These are phyloP conservation scores for Talaromyces amestolkiae DNA, from an alignment of 2,329 filamentous ascomycete species.

Conservation along the genomic window DNA sequence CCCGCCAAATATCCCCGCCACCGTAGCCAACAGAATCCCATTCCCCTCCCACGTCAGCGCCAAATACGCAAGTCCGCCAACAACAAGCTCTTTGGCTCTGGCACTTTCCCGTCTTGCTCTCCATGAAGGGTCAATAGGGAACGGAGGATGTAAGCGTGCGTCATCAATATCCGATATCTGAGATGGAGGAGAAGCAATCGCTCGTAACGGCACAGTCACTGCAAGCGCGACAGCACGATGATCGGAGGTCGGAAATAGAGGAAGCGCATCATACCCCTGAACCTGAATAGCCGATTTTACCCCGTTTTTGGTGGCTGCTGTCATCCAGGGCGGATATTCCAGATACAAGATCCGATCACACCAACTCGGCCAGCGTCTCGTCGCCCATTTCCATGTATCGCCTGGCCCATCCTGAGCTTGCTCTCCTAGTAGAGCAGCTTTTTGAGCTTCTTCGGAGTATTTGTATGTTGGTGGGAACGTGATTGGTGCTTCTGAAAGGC, in stretches of 20 bases:
- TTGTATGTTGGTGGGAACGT: slow-evolving; percentile 93
- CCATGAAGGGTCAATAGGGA: slow-evolving; percentile 59
- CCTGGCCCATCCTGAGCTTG: slow-evolving; percentile 25
- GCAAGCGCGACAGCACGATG: slow-evolving; percentile 80
- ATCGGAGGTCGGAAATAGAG: slow-evolving; percentile 78
- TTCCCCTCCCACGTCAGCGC: slow-evolving; percentile 49
- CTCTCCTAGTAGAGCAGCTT: slow-evolving; percentile 31
- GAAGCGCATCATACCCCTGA: slow-evolving; percentile 68
- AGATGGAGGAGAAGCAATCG: slow-evolving; percentile 36
- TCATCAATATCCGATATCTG: slow-evolving; percentile 28
- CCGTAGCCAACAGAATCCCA: slow-evolving; percentile 39
- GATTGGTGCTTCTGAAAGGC: slow-evolving; percentile 71
- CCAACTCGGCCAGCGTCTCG: slow-evolving; percentile 86
- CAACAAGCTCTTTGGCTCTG: slow-evolving; percentile 57
- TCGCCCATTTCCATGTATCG: slow-evolving; percentile 69
- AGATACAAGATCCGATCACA: slow-evolving; percentile 86
- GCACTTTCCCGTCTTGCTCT: slow-evolving; percentile 52
- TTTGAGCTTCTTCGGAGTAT: slow-evolving; percentile 55
- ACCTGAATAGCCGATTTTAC: slow-evolving; percentile 48
- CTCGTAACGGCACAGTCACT: slow-evolving; percentile 60
- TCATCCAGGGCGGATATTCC: slow-evolving; percentile 56
- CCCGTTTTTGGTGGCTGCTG: slow-evolving; percentile 15
- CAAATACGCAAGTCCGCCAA: slow-evolving; percentile 59
- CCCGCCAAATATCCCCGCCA: slow-evolving; percentile 39
- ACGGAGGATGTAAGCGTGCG: slow-evolving; percentile 52